Conservation (phyloP, 2,329 filamentous ascomycete species). For the Pyrenochaeta sp. region DNA sequence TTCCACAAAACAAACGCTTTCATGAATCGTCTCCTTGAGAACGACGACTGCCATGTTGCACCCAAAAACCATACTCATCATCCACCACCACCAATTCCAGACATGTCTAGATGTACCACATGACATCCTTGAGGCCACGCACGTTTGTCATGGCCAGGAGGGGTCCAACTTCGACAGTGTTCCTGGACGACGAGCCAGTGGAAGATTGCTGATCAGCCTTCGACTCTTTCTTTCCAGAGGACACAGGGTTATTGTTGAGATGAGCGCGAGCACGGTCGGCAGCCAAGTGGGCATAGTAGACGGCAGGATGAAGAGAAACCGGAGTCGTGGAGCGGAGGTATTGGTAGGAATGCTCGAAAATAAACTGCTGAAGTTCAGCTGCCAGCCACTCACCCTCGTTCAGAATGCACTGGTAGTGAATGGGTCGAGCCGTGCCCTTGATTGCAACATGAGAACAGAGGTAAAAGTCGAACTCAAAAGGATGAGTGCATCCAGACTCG, state of each 20-base stretch:
- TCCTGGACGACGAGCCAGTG: conserved; percentile 41
- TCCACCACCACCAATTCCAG: background rate
- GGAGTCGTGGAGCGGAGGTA: conserved; percentile 92
- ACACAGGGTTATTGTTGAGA: conserved; percentile 59
- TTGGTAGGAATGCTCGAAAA: conserved; percentile 95
- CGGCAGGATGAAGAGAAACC: conserved; percentile 84
- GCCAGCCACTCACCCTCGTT: conserved; percentile 78
- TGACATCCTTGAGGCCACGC: conserved; percentile 51
- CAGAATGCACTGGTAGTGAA: conserved; percentile 88
- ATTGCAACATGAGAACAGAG: conserved; percentile 78
- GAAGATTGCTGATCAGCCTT: conserved; percentile 38
- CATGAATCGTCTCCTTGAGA: background rate
- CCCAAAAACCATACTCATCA: background rate
- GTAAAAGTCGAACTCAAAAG: conserved; percentile 90
- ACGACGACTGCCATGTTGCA: background rate
- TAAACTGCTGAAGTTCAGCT: conserved; percentile 81
- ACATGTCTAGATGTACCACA: conserved; percentile 59
- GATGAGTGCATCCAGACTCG: conserved; percentile 88
- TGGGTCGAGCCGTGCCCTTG: conserved; percentile 91
- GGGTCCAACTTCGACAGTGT: conserved; percentile 46
- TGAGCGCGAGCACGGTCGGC: conserved; percentile 82
- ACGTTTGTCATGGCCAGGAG: conserved; percentile 53
- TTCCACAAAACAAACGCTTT: background rate
- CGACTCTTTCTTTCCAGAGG: conserved; percentile 50
- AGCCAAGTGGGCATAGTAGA: conserved; percentile 96